Base-by-base conservation (phyloP, 306 rosid species). In the Quercus dentata region DNA sequence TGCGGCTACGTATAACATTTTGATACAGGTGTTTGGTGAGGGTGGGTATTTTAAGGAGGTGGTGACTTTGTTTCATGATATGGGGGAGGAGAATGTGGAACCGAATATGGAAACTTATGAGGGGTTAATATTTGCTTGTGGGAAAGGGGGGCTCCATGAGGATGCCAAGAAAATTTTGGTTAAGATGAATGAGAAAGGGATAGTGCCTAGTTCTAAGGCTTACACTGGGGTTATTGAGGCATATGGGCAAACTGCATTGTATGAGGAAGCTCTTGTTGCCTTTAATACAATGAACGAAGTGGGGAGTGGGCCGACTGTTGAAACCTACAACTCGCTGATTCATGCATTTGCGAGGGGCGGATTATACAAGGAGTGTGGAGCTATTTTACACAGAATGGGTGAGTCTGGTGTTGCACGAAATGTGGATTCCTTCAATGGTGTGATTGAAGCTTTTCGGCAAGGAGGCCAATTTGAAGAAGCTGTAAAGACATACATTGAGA, bases 31-130 rank as follows among this genome's bases (percentile, higher is more conserved):
- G 8, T 95, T 95, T 89, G 99, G 99, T 70, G 92, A 91, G 80
- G 99, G 99, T 82, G 99, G 99, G 75, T 93, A 93, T 83, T 92
- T 95, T 61, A 89, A 87, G 84, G 99, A 95, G 89, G 98, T 95
- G 79, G 97, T 93, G 76, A 95, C 98, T 83, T 83, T 96, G 92
- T 96, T 96, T 85, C 93, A 93, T 83, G 98, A 96, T 76, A 93
- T 93, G 99, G 92, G 82, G 82, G 99, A 96, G 74, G 99, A 95
- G 83, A 88, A 90, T 77, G 56, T 96, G 54, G 97, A 93, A 86
- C 99, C 99, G 0, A 89, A 93, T 77, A 91, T 90, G 98, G 92
- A 87, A 88, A 93, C 98, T 2, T 93, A 90, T 38, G 99, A 93
- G 81, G 98, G 99, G 31, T 81, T 96, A 83, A 84, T 96, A 80